Evolutionary conservation across 1,139 yeast species (phyloP), one percentile per base, ranked within the genome.

Genomic region (Blastobotrys elegans): DNA sequence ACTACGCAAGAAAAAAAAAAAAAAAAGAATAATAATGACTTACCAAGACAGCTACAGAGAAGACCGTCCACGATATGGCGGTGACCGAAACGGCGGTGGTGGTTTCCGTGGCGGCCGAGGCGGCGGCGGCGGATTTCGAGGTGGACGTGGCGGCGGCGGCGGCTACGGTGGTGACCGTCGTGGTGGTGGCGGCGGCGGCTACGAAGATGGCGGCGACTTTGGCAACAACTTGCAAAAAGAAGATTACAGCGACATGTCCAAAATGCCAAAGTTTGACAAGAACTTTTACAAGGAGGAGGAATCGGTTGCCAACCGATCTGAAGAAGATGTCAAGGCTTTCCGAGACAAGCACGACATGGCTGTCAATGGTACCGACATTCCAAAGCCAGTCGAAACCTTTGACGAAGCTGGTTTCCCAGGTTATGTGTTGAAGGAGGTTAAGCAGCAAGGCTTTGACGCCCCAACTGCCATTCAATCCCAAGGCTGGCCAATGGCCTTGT

Each of bases 401-500:
- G 96, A 92, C 58, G 97, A 92, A 74, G 96, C 96, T 64, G 96
- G 96, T 41, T 90, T 90, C 79, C 97, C 97, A 56, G 86, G 81
- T 59, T 90, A 92, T 65, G 97, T 92, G 39, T 76, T 92, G 66
- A 75, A 73, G 56, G 97, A 92, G 74, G 89, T 92, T 60, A 80
- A 85, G 72, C 82, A 83, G 53, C 92, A 87, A 71, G 97, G 97
- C 52, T 92, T 92, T 74, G 94, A 84, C 51, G 80, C 75, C 56
- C 98, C 98, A 61, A 92, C 98, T 50, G 88, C 88, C 56, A 92
- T 92, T 66, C 98, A 92, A 74, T 87, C 96, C 70, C 98, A 94
- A 75, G 98, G 98, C 73, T 92, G 98, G 98, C 98, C 98, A 54
- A 92, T 92, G 98, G 98, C 98, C 65, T 77, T 90, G 55, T 82